Evolutionary conservation across 2,329 filamentous ascomycete genomes (phyloP).

Genomic region (Penicillium sp.): DNA sequence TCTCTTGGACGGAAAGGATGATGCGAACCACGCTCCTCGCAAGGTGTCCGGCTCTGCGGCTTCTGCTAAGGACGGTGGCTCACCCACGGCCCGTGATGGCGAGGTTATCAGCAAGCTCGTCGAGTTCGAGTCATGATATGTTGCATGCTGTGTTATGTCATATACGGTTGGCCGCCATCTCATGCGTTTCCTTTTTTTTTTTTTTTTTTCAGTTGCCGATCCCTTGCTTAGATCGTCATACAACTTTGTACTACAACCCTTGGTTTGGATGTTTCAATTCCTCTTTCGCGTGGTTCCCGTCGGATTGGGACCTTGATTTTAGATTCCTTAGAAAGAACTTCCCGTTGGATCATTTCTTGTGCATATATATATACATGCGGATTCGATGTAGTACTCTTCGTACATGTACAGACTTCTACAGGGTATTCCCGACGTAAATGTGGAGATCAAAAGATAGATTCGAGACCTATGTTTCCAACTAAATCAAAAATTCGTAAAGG

Average conservation of each 20-base stretch:
- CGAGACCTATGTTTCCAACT: not conserved
- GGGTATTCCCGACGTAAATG: not conserved
- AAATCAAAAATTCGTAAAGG: not conserved
- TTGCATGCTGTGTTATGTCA: slow-evolving; percentile 1
- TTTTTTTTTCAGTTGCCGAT: not conserved
- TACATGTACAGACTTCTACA: not conserved
- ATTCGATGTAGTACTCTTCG: not conserved
- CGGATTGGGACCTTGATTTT: not conserved
- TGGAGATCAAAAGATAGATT: not conserved
- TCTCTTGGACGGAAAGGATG: slow-evolving; percentile 28
- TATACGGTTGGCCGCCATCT: slow-evolving; percentile 1
- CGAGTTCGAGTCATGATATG: slow-evolving; percentile 36
- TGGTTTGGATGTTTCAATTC: slow-evolving; percentile 3
- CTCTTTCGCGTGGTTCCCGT: not conserved
- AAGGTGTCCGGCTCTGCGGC: slow-evolving; percentile 4
- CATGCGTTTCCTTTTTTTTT: not conserved
- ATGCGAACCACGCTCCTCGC: slow-evolving; percentile 1
- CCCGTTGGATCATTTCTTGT: not conserved
- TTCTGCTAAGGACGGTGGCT: slow-evolving; percentile 1
- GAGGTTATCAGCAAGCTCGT: slow-evolving; percentile 38
- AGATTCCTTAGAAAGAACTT: not conserved
- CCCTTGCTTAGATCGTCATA: not conserved
- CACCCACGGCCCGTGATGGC: slow-evolving; percentile 19
- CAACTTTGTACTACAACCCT: slow-evolving; percentile 6
- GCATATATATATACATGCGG: not conserved